Base-by-base conservation (phyloP, 306 rosid species). In the Quercus parvula region DNA sequence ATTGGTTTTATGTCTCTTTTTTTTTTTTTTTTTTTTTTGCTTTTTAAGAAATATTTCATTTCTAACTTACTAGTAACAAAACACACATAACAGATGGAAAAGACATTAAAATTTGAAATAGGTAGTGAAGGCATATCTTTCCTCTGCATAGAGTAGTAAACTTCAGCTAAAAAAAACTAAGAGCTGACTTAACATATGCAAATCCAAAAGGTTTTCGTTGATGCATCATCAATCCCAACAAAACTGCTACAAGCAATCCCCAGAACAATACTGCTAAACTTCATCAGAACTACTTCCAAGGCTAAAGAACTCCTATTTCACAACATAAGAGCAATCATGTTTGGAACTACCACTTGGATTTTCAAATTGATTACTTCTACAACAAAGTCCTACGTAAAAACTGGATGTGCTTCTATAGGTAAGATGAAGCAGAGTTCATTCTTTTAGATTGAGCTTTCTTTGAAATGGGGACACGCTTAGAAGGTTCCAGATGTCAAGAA, bases 121-220 rank as follows among this genome's bases (percentile, higher is more conserved):
- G 44, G 44, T 6, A 0, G 44, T 35, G 44, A 35, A 35, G 44
- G 44, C 0, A 35, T 35, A 6, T 35, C 44, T 35, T 6, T 6
- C 41, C 41, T 35, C 41, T 5, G 2, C 41, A 35, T 35, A 5
- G 95, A 77, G 87, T 86, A 91, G 84, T 89, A 95, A 56, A 91
- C 82, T 78, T 95, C 97, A 27, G 96, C 98, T 31, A 95, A 73
- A 31, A 95, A 96, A 91, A 95, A 93, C 99, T 79, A 44, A 91
- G 98, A 89, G 92, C 97, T 18, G 99, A 83, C 73, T 92, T 95
- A 22, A 92, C 75, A 14, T 85, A 90, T 14, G 97, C 94, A 80
- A 95, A 89, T 30, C 98, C 98, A 13, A 75, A 59, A 95, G 68
- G 98, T 91, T 76, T 87, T 91, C 66, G 85, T 41, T 71, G 98